Conservation (phyloP, 1,284 basidiomycete genomes). For the Apiotrichum sp. region DNA sequence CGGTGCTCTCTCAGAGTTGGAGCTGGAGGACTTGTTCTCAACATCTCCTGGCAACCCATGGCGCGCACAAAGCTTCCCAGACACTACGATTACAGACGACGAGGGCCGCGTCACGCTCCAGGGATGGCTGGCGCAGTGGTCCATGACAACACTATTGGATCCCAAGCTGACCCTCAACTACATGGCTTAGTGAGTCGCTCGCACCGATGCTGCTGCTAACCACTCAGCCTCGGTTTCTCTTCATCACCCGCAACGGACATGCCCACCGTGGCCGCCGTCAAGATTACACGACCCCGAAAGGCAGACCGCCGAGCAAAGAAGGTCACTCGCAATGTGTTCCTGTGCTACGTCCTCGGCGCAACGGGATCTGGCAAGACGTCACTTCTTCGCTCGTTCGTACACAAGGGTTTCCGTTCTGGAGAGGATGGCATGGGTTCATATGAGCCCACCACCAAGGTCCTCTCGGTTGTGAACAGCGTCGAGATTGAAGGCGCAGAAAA, state of each 20-base stretch:
- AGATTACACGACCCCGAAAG: constrained; percentile 73
- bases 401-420: constrained; percentile 57
- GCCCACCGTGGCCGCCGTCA: constrained; percentile 64
- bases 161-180: constrained; percentile 87
- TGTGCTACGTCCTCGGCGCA: constrained; percentile 89
- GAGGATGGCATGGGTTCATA: constrained; percentile 51
- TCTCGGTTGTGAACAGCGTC: constrained; percentile 89
- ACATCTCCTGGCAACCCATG: constrained; percentile 95
- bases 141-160: constrained; percentile 94
- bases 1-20: constrained; percentile 78
- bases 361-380: constrained; percentile 94
- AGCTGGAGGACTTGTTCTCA: constrained; percentile 82
- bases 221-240: constrained; percentile 43
- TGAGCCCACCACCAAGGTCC: constrained; percentile 80
- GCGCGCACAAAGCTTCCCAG: constrained; percentile 76
- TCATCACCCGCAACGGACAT: constrained; percentile 46
- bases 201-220: constrained; percentile 16
- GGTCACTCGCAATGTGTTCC: constrained; percentile 79
- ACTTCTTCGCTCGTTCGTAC: constrained; percentile 75
- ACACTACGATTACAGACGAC: constrained; percentile 85
- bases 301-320: constrained; percentile 81
- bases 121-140: constrained; percentile 98
- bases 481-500: constrained; percentile 93
- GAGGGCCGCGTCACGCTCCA: constrained; percentile 86
- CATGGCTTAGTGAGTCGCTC: constrained; percentile 68